Evolutionary conservation across 345 rosid genomes (phyloP).

Genomic region (Salix udensis): DNA sequence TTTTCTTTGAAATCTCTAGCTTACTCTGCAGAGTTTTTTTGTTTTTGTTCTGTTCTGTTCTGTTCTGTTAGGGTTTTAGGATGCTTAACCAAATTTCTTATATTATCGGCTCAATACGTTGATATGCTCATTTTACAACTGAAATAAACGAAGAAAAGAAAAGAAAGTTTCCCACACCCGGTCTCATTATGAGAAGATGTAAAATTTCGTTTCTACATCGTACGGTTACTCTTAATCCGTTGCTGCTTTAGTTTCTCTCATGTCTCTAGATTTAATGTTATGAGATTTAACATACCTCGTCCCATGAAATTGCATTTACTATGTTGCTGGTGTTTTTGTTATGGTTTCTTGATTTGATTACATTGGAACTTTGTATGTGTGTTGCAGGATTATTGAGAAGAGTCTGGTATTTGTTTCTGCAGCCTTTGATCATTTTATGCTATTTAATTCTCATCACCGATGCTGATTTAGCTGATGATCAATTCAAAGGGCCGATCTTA

Average conservation of each 20-base stretch:
- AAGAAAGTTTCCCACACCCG: not conserved
- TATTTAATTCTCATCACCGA: constrained; percentile 31
- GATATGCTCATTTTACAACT: not conserved
- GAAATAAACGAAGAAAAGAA: not conserved
- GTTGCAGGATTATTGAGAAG: constrained; percentile 45
- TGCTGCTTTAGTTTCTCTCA: too few relatives aligned
- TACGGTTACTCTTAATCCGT: not conserved
- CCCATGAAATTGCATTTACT: not conserved
- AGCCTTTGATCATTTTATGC: constrained; percentile 36
- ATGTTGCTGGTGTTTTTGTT: not conserved
- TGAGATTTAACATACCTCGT: too few relatives aligned
- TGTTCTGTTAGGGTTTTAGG: not conserved
- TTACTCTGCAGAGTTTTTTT: not conserved
- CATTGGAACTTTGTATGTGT: constrained; percentile 5
- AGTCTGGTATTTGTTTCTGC: constrained; percentile 28
- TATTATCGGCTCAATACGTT: not conserved
- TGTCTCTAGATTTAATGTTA: too few relatives aligned
- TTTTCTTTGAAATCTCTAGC: not conserved
- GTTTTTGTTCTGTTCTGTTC: not conserved
- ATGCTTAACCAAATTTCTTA: not conserved
- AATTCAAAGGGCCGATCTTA: constrained; percentile 25
- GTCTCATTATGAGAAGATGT: not conserved
- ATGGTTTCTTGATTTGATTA: constrained; percentile 2
- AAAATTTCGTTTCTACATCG: not conserved
- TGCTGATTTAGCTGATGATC: constrained; percentile 37